Evolutionary conservation across 2,329 filamentous ascomycete species (phyloP).

Genomic region (Epichloe hybrida): DNA sequence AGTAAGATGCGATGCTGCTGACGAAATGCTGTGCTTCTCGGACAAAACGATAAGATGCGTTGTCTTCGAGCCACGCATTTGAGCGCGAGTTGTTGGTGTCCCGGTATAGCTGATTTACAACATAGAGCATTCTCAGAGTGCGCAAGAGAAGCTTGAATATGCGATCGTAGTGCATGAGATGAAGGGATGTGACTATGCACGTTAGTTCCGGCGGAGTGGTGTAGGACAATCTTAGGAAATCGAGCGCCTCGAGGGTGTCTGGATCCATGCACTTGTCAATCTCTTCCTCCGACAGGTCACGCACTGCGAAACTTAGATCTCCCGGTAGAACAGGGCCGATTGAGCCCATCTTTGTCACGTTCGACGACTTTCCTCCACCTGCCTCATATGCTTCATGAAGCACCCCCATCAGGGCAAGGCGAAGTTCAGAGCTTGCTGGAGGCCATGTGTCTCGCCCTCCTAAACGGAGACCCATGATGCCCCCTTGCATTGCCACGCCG

Average conservation of each 20-base stretch:
- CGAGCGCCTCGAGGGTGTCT: conserved; percentile 72
- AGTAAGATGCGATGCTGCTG: conserved; percentile 57
- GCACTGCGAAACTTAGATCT: conserved; percentile 69
- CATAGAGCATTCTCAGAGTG: conserved; percentile 64
- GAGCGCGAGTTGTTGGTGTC: conserved; percentile 35
- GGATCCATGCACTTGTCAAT: conserved; percentile 75
- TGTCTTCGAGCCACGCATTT: conserved; percentile 23
- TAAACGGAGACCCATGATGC: conserved; percentile 69
- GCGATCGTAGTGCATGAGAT: conserved; percentile 68
- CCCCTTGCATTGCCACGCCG: conserved; percentile 55
- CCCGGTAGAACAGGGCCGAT: conserved; percentile 42
- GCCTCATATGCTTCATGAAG: conserved; percentile 57
- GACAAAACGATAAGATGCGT: conserved; percentile 44
- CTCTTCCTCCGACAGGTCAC: conserved; percentile 64
- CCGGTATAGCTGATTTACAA: conserved; percentile 51
- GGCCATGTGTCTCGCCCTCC: conserved; percentile 80
- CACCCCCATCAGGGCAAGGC: conserved; percentile 75
- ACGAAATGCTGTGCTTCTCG: conserved; percentile 73
- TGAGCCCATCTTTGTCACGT: conserved; percentile 13
- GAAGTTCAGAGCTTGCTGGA: conserved; percentile 84
- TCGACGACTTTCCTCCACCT: conserved; percentile 8
- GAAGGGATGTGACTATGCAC: conserved; percentile 55
- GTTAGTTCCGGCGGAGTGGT: conserved; percentile 59
- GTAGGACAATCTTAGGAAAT: conserved; percentile 83
- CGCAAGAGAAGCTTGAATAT: conserved; percentile 73